A percentile compares a stretch with the other conserved stretches of the same genome.
Conservation (phyloP, 2,329 filamentous ascomycete genomes). For the Colletotrichum sp. region DNA sequence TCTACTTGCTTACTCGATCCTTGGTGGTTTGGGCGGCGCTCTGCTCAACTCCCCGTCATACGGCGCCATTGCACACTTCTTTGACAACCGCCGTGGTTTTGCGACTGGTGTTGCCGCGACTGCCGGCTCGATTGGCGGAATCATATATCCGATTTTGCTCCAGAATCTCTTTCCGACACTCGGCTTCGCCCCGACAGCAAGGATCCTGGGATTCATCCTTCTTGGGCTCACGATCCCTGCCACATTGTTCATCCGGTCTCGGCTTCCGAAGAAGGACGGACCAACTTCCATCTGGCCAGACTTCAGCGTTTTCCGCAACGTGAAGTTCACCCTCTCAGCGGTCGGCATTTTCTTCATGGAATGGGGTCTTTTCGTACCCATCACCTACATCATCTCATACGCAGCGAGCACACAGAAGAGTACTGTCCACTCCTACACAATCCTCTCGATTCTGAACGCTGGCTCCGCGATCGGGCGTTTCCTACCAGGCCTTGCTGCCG, state of each 20-base stretch:
- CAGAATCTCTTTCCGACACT: constrained; percentile 49
- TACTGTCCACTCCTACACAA: constrained; percentile 68
- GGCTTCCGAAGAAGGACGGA: constrained; percentile 55
- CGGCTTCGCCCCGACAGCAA: constrained; percentile 55
- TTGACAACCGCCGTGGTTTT: constrained; percentile 73
- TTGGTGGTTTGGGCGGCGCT: constrained; percentile 75
- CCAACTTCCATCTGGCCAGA: constrained; percentile 59
- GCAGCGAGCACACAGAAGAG: constrained; percentile 66
- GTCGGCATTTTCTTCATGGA: constrained; percentile 73
- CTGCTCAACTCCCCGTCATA: constrained; percentile 81
- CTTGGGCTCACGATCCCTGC: constrained; percentile 51
- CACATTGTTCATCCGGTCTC: constrained; percentile 54
- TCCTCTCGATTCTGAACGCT: constrained; percentile 82
- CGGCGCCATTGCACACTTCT: constrained; percentile 79
- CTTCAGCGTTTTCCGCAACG: constrained; percentile 64
- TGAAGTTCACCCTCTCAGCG: constrained; percentile 64
- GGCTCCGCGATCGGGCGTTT: constrained; percentile 79
- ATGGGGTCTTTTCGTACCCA: constrained; percentile 74
- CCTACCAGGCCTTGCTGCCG: constrained; percentile 77
- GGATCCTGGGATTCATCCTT: constrained; percentile 56
- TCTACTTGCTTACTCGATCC: constrained; percentile 75
- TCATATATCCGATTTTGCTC: constrained; percentile 62
- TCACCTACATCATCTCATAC: constrained; percentile 80
- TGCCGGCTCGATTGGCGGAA: constrained; percentile 73
- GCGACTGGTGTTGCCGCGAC: constrained; percentile 84